These are phyloP conservation scores for Penicillium verhagenii DNA, from an alignment of 495 filamentous ascomycete genomes.

Conservation along the genomic window DNA sequence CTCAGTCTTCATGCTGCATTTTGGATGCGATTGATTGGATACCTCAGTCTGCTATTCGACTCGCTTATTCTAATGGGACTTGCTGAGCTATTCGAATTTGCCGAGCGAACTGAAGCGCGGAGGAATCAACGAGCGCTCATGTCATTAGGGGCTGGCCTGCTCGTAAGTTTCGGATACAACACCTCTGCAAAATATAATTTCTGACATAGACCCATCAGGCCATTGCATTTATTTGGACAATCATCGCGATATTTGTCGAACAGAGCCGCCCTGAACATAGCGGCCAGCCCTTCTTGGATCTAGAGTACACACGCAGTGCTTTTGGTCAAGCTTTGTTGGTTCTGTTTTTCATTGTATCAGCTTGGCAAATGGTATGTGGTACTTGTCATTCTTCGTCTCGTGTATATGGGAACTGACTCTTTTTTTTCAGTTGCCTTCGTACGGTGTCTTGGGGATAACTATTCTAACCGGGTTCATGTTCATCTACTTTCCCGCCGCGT, in stretches of 20 bases:
- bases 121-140: constrained; percentile 28
- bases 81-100: constrained; percentile 25
- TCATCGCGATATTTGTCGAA: constrained; percentile 24
- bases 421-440: constrained; percentile 28
- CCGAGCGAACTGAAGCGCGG: constrained; percentile 17
- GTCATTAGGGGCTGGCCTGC: constrained; percentile 34
- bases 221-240: constrained; percentile 31
- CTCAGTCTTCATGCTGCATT: constrained; percentile 24
- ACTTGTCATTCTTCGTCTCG: not conserved
- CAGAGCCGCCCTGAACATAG: constrained; percentile 26
- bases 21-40: constrained; percentile 24
- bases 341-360: constrained; percentile 31
- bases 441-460: constrained; percentile 32
- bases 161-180: constrained; percentile 29
- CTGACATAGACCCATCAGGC: constrained; percentile 20
- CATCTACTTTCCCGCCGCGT: constrained; percentile 27
- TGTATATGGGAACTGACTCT: constrained; percentile 14
- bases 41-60: constrained; percentile 34
- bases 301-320: constrained; percentile 36
- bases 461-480: constrained; percentile 35
- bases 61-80: constrained; percentile 34
- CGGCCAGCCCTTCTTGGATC: constrained; percentile 29
- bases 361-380: constrained; percentile 41
- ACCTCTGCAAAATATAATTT: not conserved
- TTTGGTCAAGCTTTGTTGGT: constrained; percentile 33